Evolutionary conservation across 176 grass and related monocot genomes (phyloP), one percentile per base, ranked within the genome.

Genomic region (Hsuehochloa calcarea): DNA sequence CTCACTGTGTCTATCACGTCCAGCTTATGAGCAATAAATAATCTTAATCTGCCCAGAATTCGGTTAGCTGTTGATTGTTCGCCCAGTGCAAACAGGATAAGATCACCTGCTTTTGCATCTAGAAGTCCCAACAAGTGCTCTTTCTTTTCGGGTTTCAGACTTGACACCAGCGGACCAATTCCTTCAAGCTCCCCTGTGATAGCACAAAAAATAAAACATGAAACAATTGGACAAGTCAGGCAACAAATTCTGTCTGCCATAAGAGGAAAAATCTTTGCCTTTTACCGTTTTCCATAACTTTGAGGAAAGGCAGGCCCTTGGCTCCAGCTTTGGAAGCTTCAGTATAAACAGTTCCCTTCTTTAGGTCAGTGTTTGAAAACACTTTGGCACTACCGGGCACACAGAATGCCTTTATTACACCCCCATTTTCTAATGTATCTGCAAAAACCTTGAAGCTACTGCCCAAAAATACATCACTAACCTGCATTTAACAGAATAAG

Each of bases 341-440:
- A 81, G 31, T 84, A 74, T 94, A 96, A 54, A 98, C 80, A 88
- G 88, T 83, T 78, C 96, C 96, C 78, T 98, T 98, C 80, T 98
- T 98, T 39, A 98, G 88, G 46, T 92, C 90, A 79, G 96, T 98
- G 82, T 98, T 98, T 84, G 96, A 96, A 92, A 93, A 98, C 44
- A 79, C 91, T 62, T 87, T 84, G 66, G 93, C 88, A 78, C 93
- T 91, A 56, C 31, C 31, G 72, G 93, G 86, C 54, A 98, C 88
- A 82, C 90, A 89, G 20, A 98, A 72, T 73, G 90, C 90, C 86
- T 98, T 98, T 78, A 96, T 88, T 49, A 88, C 75, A 25, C 91
- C 93, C 68, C 91, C 91, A 25, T 84, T 96, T 81, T 91, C 90
- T 84, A 98, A 84, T 62, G 89, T 82, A 85, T 98, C 96, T 7